Percentiles rank a stretch among this genome's conserved stretches.
Evolutionary conservation across 1,284 basidiomycete genomes (phyloP).

Genomic region (Meira miltonrushii): DNA sequence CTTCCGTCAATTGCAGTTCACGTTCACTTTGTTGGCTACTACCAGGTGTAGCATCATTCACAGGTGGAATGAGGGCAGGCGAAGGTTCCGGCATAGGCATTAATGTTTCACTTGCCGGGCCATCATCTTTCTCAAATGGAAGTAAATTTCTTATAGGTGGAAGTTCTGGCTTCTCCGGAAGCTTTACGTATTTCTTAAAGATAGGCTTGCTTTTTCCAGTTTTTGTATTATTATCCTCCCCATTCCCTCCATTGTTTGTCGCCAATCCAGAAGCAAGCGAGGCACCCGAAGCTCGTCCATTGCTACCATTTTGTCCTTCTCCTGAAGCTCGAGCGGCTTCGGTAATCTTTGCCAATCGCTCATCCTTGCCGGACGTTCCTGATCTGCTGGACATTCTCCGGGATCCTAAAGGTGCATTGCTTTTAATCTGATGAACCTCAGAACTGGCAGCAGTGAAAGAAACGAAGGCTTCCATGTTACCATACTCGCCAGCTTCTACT

Average conservation of each 20-base stretch:
- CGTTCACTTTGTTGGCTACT: background rate
- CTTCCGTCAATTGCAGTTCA: conserved; percentile 10
- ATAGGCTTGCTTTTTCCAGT: background rate
- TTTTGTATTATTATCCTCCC: background rate
- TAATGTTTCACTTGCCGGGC: conserved; percentile 20
- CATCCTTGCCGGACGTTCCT: conserved; percentile 12
- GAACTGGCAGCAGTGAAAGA: conserved; percentile 33
- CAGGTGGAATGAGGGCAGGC: background rate
- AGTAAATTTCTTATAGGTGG: conserved; percentile 34
- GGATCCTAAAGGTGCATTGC: conserved; percentile 1
- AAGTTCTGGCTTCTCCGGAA: conserved; percentile 21
- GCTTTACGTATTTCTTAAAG: conserved; percentile 17
- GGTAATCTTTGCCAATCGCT: background rate
- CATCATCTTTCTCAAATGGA: conserved; percentile 22
- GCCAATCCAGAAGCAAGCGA: background rate
- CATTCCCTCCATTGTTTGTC: background rate
- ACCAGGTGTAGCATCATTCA: background rate
- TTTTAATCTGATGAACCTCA: conserved; percentile 17
- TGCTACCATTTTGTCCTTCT: conserved; percentile 2
- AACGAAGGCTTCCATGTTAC: conserved; percentile 34
- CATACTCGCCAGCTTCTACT: conserved; percentile 18
- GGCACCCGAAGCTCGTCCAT: background rate
- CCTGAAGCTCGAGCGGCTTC: background rate
- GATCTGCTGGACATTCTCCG: conserved; percentile 4
- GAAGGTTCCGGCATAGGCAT: conserved; percentile 21